Conservation (phyloP, 1,139 yeast species). For the Suhomyces terraborum region DNA sequence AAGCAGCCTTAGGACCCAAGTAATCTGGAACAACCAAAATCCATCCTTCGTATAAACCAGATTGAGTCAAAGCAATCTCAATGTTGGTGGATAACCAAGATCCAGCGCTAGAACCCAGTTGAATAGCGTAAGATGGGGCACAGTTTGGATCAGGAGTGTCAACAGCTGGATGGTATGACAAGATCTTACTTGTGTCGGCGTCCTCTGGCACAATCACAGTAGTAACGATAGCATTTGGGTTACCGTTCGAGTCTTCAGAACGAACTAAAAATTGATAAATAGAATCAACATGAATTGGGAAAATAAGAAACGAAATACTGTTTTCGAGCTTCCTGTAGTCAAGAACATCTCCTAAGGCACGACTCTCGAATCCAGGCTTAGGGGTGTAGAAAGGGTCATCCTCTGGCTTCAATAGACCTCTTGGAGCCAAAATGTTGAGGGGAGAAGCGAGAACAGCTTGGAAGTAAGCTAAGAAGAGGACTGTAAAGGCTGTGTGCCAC, state of each 20-base stretch:
- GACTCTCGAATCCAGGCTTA: slow-evolving; percentile 28
- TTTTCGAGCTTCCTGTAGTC: slow-evolving; percentile 24
- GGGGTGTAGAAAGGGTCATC: slow-evolving; percentile 33
- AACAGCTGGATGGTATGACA: slow-evolving; percentile 38
- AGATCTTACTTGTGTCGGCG: slow-evolving; percentile 30
- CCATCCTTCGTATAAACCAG: slow-evolving; percentile 31
- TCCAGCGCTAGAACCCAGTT: slow-evolving; percentile 21
- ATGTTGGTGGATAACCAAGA: slow-evolving; percentile 8
- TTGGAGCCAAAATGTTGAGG: not conserved
- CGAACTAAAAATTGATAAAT: slow-evolving; percentile 38
- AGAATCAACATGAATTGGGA: slow-evolving; percentile 17
- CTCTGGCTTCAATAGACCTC: not conserved
- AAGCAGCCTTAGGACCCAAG: slow-evolving; percentile 33
- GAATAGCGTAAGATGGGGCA: slow-evolving; percentile 35
- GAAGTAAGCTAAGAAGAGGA: not conserved
- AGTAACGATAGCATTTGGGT: slow-evolving; percentile 33
- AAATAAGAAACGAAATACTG: too few species aligned
- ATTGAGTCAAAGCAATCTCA: slow-evolving; percentile 15
- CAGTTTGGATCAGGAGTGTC: slow-evolving; percentile 34
- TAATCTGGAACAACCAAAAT: slow-evolving; percentile 37
- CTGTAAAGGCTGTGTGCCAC: not conserved
- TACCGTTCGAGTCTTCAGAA: slow-evolving; percentile 36
- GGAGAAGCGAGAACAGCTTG: not conserved
- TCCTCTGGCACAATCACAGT: slow-evolving; percentile 35
- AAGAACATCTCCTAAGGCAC: slow-evolving; percentile 31